Evolutionary conservation across 257 asterid genomes (phyloP), one percentile per base, ranked within the genome.

Genomic region (Solanum tarapatanum): DNA sequence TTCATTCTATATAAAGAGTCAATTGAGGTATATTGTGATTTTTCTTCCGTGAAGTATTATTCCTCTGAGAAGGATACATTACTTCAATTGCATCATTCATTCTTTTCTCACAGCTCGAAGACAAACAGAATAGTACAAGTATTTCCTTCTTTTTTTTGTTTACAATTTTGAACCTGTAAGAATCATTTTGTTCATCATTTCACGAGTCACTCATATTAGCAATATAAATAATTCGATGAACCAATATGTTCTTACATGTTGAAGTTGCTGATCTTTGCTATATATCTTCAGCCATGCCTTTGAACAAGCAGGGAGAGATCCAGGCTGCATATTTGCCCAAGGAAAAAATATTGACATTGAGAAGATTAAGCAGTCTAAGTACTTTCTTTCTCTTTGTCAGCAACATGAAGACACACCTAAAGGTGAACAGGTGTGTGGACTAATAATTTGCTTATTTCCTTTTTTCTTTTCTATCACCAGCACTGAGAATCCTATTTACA

Each of bases 261-360:
- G n/a, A 82, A 37, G 55, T 72, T 87, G 87, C 85, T 89, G 77
- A 66, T 89, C 86, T 85, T 88, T 60, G 41, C 70, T 48, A 83
- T 85, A 39, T 83, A 60, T 85, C 90, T 84, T 86, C 91, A 96
- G 99, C 89, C 98, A 91, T 91, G 98, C 98, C 85, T 96, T 97
- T 90, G 95, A 93, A 19, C 99, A 92, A 91, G 99, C 99, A 85
- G 99, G 99, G 86, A 93, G 88, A 90, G 94, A 90, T 84, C 94
- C 92, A 35, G 92, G 95, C 87, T 87, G 90, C 89, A 87, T 93
- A 86, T 97, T 97, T 89, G 90, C 89, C 91, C 92, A 94, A 94
- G 92, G 88, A 87, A 93, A 89, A 90, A 93, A 82, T 84, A 87
- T 92, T 76, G 94, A 92, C 89, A 41, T 93, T 58, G 93, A 94